These are phyloP conservation scores for Rhizopogon salebrosus DNA, from an alignment of 768 basidiomycete genomes.

Conservation along the genomic window DNA sequence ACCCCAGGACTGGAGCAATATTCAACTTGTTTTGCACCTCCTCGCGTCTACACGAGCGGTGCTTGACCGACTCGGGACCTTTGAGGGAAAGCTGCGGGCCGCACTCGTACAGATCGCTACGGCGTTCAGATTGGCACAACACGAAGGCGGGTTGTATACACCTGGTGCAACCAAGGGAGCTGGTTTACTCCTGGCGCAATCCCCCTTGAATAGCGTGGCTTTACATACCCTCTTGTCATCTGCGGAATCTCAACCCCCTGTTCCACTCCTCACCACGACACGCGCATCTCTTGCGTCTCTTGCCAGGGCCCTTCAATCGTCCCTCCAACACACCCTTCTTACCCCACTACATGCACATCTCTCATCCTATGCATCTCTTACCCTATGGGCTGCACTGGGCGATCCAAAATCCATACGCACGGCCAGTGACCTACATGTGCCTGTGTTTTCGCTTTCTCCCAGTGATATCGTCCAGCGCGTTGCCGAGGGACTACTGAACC, in stretches of 20 bases:
- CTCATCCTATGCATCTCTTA: constrained; percentile 56
- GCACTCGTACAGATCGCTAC: constrained; percentile 55
- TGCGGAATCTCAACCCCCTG: constrained; percentile 32
- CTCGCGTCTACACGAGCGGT: constrained; percentile 76
- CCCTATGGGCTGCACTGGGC: constrained; percentile 58
- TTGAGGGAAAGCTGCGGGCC: constrained; percentile 66
- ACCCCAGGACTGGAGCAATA: constrained; percentile 81
- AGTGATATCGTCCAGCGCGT: constrained; percentile 85
- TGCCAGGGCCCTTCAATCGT: constrained; percentile 67
- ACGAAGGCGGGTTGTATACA: constrained; percentile 47
- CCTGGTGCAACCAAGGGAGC: constrained; percentile 62
- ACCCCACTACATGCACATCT: constrained; percentile 77
- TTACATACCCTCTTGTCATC: constrained; percentile 49
- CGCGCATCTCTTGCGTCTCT: constrained; percentile 56
- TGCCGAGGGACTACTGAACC: constrained; percentile 90
- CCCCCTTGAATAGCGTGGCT: constrained; percentile 75
- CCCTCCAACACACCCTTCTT: constrained; percentile 79
- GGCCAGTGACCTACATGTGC: constrained; percentile 48
- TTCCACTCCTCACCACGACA: constrained; percentile 45
- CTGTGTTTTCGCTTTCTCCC: constrained; percentile 90
- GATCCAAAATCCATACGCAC: constrained; percentile 40
- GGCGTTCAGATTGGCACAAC: constrained; percentile 51
- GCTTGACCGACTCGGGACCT: constrained; percentile 57
- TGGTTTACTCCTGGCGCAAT: constrained; percentile 74
- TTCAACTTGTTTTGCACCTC: constrained; percentile 78